These are phyloP conservation scores for Fusarium albidum DNA, from an alignment of 2,329 filamentous ascomycete species.

Conservation along the genomic window DNA sequence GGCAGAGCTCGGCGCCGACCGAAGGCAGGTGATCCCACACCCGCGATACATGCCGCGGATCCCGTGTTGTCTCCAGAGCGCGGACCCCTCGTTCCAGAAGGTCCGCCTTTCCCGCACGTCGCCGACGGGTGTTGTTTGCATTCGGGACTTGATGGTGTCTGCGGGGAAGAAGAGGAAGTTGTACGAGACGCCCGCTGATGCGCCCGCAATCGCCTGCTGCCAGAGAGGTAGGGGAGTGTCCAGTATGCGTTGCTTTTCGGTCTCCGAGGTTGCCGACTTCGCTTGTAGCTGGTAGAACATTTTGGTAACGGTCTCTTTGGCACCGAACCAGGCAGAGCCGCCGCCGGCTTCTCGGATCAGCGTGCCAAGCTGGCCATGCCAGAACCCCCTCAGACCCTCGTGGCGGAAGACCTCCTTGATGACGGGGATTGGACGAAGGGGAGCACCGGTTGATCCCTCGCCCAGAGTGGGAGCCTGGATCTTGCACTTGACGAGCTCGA, in stretches of 20 bases:
- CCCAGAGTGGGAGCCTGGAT: conserved; percentile 78
- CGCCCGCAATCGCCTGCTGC: conserved; percentile 89
- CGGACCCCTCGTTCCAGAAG: conserved; percentile 75
- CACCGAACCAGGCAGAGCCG: conserved; percentile 93
- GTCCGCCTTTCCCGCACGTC: conserved; percentile 63
- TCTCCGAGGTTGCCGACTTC: conserved; percentile 47
- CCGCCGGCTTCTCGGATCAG: conserved; percentile 94
- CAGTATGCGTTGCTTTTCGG: conserved; percentile 51
- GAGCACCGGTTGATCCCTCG: conserved; percentile 51
- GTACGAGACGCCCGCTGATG: conserved; percentile 89
- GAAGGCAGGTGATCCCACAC: conserved; percentile 89
- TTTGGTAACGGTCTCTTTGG: conserved; percentile 81
- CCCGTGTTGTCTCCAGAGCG: conserved; percentile 84
- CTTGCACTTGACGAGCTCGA: conserved; percentile 98
- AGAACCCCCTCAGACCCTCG: conserved; percentile 86
- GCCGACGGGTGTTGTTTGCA: conserved; percentile 85
- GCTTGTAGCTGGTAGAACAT: conserved; percentile 70
- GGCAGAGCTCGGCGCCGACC: conserved; percentile 93
- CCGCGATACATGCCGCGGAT: conserved; percentile 88
- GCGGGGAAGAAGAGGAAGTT: conserved; percentile 98
- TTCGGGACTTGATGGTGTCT: conserved; percentile 95
- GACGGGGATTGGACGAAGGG: conserved; percentile 72
- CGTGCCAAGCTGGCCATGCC: conserved; percentile 94
- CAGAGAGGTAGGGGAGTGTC: conserved; percentile 74
- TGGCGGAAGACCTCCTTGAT: conserved; percentile 82